Evolutionary conservation across 352 stramenopile species (phyloP), one percentile per base, ranked within the genome.

Genomic region (Pythium sp.): DNA sequence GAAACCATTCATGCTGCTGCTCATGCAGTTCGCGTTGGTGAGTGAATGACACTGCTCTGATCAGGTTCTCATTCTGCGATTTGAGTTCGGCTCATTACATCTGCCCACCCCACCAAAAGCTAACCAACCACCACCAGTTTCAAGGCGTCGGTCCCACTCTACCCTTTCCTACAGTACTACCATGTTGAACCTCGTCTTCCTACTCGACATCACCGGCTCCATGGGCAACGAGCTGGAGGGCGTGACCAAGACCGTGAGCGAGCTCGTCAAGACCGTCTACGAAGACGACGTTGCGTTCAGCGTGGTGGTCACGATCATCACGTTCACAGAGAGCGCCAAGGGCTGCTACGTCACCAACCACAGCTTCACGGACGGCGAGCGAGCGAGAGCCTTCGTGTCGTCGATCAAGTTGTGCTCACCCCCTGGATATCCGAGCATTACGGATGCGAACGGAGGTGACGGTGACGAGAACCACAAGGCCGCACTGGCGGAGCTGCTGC

Each of bases 181-280:
- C 54, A 91, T 91, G 83, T 36, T 90, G 46, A 90, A 90, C 78
- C 69, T 91, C 66, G 83, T 71, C 28, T 90, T 91, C 73, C 68
- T 90, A 24, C 74, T 91, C 70, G 83, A 90, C 72, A 91, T 91
- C 75, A 91, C 83, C 7, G 83, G 83, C 64, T 91, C 83, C 57
- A 91, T 91, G 83, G 66, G 71, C 64, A 77, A 55, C 22, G 78
- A 91, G 61, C 58, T 92, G 30, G 66, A 74, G 41, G 83, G 80
- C 8, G 75, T 89, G 46, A 90, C 88, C 73, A 58, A 71, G 56
- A 92, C 80, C 18, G 80, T 90, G 59, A 64, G 71, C 6, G 75
- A 79, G 38, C 73, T 92, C 58, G 78, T 89, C 3, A 63, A 77
- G 24, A 80, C 75, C 0, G 81, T 84, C 6, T 88, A 82, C 22